These are phyloP conservation scores for Chrysochromulina tobinii DNA, from an alignment of 78 protist genomes.

Conservation along the genomic window DNA sequence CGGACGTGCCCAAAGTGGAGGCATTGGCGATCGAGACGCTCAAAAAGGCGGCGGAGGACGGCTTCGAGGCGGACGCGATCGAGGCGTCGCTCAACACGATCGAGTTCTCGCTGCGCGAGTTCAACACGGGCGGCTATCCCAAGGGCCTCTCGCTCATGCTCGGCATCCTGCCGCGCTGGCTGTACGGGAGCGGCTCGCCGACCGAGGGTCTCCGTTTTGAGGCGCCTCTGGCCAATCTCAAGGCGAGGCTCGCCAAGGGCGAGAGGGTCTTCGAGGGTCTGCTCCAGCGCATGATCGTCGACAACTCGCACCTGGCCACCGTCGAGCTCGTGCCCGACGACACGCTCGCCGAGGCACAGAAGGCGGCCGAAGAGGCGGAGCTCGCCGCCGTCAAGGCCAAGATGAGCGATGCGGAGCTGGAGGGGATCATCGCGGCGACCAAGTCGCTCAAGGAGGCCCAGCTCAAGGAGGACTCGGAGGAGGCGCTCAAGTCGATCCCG, in stretches of 20 bases:
- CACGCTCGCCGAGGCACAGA: neutral
- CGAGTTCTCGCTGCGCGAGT: constrained; percentile 54
- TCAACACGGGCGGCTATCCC: constrained; percentile 57
- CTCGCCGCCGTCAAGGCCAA: neutral
- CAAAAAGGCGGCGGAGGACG: neutral
- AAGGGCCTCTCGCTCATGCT: constrained; percentile 26
- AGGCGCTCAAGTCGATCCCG: neutral
- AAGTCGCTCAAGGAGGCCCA: neutral
- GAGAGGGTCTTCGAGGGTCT: neutral
- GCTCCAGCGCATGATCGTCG: neutral
- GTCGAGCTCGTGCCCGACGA: constrained; percentile 7
- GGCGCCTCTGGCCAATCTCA: neutral
- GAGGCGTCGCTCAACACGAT: constrained; percentile 43
- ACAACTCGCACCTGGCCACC: constrained; percentile 4
- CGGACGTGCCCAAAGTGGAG: constrained; percentile 11
- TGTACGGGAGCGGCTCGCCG: neutral
- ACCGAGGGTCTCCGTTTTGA: constrained; percentile 9
- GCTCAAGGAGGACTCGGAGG: neutral
- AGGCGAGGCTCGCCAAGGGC: neutral
- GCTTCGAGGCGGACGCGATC: constrained; percentile 18
- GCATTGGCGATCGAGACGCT: neutral
- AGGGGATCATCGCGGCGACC: neutral
- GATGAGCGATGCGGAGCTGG: neutral
- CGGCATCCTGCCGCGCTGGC: neutral
- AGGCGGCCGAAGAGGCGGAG: neutral